These are phyloP conservation scores for Colletotrichum sp. DNA, from an alignment of 2,329 filamentous ascomycete species.

Conservation along the genomic window DNA sequence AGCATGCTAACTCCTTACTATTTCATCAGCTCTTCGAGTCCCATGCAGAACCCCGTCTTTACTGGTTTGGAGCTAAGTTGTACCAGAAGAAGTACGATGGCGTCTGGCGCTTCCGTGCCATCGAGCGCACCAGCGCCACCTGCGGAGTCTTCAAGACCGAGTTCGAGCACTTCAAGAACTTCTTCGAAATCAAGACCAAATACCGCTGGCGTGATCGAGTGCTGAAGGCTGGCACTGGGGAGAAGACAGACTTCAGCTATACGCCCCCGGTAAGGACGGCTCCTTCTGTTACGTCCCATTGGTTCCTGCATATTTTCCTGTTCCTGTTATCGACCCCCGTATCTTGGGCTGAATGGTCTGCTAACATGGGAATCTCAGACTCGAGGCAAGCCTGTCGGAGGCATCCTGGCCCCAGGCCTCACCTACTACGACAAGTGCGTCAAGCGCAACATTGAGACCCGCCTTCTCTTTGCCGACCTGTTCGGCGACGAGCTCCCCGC, in stretches of 20 bases:
- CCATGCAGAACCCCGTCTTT: constrained; percentile 61
- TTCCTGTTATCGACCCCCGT: background rate
- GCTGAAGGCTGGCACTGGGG: constrained; percentile 33
- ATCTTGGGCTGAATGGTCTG: background rate
- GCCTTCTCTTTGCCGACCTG: background rate
- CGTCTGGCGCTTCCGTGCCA: background rate
- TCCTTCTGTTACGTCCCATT: background rate
- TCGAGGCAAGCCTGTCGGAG: constrained; percentile 17
- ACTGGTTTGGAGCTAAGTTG: constrained; percentile 63
- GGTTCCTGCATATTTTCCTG: background rate
- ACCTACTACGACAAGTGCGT: background rate
- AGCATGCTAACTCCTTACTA: background rate
- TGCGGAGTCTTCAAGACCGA: constrained; percentile 47
- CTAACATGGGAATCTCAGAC: background rate
- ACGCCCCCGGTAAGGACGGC: constrained; percentile 47
- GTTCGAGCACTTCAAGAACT: constrained; percentile 55
- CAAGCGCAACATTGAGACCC: background rate
- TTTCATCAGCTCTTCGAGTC: constrained; percentile 70
- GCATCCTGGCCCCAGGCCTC: background rate
- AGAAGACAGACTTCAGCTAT: constrained; percentile 45
- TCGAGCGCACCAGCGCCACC: constrained; percentile 41
- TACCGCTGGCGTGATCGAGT: constrained; percentile 65
- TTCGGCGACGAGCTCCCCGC: constrained; percentile 17
- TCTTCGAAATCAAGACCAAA: constrained; percentile 64
- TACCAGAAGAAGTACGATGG: constrained; percentile 42